phyloP scores from a whole-genome alignment of 2,329 filamentous ascomycete genomes.

The Orbilia oligospora region DNA sequence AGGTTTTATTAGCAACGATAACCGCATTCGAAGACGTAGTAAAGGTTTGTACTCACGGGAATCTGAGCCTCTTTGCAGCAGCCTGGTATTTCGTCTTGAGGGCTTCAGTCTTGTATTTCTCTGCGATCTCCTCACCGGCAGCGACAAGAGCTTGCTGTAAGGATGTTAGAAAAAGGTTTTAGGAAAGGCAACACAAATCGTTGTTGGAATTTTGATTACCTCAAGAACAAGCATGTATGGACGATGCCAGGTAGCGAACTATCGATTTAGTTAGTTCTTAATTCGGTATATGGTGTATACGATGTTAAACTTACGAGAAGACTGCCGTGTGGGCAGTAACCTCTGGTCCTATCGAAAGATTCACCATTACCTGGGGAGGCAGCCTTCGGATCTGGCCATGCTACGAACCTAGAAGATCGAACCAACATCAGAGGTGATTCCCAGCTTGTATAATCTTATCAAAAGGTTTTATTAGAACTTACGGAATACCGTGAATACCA shows the following conservation, averaged over 20 bases:
- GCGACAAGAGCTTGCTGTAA: constrained; percentile 59
- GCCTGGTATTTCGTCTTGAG: constrained; percentile 58
- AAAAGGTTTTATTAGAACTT: no score
- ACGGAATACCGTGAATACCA: constrained; percentile 49
- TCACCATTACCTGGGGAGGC: neutral
- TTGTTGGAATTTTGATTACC: constrained; percentile 39
- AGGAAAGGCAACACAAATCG: neutral
- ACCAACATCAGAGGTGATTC: neutral
- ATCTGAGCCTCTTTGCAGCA: constrained; percentile 60
- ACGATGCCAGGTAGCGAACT: constrained; percentile 65
- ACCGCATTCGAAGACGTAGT: neutral
- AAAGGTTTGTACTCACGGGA: constrained; percentile 59
- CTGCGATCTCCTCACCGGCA: constrained; percentile 54
- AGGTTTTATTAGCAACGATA: neutral
- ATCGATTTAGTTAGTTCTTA: neutral
- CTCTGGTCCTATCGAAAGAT: constrained; percentile 17
- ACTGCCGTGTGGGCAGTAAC: constrained; percentile 46
- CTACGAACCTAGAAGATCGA: constrained; percentile 13
- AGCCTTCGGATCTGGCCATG: constrained; percentile 39
- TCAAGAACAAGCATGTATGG: constrained; percentile 64
- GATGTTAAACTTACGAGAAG: constrained; percentile 44
- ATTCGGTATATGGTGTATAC: neutral
- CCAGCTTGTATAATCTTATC: no score
- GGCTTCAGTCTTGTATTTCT: constrained; percentile 51
- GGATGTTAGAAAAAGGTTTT: constrained; percentile 7